A percentile compares a stretch with the other conserved stretches of the same genome.
phyloP scores from a whole-genome alignment of 345 rosid species.

The Chamaenerion angustifolium region DNA sequence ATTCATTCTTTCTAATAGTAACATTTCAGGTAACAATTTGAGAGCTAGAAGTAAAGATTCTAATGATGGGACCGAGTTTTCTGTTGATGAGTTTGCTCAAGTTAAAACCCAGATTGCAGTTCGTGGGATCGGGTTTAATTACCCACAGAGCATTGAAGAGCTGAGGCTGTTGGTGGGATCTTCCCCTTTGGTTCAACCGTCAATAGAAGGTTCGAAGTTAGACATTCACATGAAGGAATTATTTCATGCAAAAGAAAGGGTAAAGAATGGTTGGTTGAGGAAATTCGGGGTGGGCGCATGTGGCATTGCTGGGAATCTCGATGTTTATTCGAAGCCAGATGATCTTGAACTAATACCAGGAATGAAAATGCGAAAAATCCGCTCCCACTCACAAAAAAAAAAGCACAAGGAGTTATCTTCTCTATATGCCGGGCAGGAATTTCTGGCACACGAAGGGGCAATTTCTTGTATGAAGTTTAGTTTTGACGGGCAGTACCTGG shows the following conservation, averaged over 20 bases:
- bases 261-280: constrained; percentile 35
- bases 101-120: constrained; percentile 17
- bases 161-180: constrained; percentile 18
- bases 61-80: constrained; percentile 25
- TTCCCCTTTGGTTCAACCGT: constrained; percentile 17
- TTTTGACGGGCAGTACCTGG: constrained; percentile 54
- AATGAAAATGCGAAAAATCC: constrained; percentile 23
- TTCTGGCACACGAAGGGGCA: constrained; percentile 58
- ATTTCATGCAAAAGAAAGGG: constrained; percentile 15
- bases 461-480: constrained; percentile 67
- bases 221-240: constrained; percentile 6
- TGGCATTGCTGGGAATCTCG: constrained; percentile 18
- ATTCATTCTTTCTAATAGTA: constrained; percentile 5
- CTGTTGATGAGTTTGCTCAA: constrained; percentile 16
- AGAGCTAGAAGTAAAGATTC: constrained; percentile 16
- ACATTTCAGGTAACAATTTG: constrained; percentile 9
- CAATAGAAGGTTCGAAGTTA: constrained; percentile 6
- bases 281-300: constrained; percentile 28
- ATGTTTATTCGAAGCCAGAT: constrained; percentile 6
- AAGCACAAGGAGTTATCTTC: constrained; percentile 53
- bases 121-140: constrained; percentile 24
- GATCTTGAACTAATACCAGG: constrained; percentile 22
- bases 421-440: constrained; percentile 54
- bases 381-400: constrained; percentile 36
- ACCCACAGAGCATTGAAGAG: constrained; percentile 37